phyloP scores from a whole-genome alignment of 192 early-diverging fungal species.

The Umbelopsis isabellina region DNA sequence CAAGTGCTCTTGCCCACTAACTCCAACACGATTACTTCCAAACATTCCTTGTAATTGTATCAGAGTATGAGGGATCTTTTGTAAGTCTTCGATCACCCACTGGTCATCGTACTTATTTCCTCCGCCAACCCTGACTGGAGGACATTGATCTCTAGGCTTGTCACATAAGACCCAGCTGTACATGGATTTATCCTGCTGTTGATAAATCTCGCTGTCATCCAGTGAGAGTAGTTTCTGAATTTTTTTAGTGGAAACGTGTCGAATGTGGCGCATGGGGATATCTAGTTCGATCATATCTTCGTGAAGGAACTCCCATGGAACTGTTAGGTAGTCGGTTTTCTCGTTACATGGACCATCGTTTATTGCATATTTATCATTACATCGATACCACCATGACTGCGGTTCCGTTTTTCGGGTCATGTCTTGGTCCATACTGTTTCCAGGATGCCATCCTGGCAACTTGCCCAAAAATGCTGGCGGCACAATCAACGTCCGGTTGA shows the following conservation, averaged over 20 bases:
- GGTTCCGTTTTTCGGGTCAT: conserved; percentile 44
- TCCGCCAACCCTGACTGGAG: too few species aligned
- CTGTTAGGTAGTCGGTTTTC: conserved; percentile 28
- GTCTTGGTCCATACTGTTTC: conserved; percentile 40
- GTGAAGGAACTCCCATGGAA: conserved; percentile 19
- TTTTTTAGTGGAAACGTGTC: neutral
- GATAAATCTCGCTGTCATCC: too few species aligned
- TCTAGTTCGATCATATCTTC: neutral
- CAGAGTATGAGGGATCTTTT: too few species aligned
- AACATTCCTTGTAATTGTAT: conserved; percentile 40
- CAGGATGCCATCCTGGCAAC: conserved; percentile 46
- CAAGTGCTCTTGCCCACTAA: conserved; percentile 40
- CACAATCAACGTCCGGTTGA: conserved; percentile 58
- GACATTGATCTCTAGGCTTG: too few species aligned
- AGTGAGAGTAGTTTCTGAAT: too few species aligned
- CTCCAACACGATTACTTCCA: conserved; percentile 43
- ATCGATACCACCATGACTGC: conserved; percentile 41
- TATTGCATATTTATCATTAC: conserved; percentile 30
- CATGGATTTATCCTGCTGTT: too few species aligned
- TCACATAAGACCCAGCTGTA: too few species aligned
- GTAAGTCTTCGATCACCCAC: too few species aligned
- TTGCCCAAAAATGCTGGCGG: conserved; percentile 57
- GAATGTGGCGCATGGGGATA: neutral
- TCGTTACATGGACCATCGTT: conserved; percentile 35
- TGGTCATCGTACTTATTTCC: too few species aligned